Evolutionary conservation across 192 early-diverging fungal species (phyloP).

Genomic region (Linderina pennispora): DNA sequence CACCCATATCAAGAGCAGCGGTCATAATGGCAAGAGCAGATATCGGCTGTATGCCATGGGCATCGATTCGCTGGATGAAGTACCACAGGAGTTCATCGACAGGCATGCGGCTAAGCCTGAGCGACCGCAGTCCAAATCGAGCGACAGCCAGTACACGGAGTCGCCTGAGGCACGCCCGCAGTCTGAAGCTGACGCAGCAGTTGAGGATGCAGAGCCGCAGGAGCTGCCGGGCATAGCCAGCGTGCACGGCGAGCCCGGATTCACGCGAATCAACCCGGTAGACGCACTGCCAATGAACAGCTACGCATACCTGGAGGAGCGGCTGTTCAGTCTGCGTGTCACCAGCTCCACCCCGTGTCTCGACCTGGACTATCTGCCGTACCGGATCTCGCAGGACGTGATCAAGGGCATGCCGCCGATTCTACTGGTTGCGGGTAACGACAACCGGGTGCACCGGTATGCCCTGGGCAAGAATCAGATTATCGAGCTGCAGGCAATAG

Average conservation of each 20-base stretch:
- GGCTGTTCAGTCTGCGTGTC: constrained; percentile 23
- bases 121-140: background rate
- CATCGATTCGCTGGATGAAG: constrained; percentile 23
- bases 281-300: constrained; percentile 19
- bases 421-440: constrained; percentile 39
- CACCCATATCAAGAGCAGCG: constrained; percentile 36
- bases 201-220: background rate
- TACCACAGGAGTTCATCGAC: constrained; percentile 25
- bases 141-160: background rate
- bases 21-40: no score
- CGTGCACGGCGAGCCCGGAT: background rate
- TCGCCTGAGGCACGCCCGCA: background rate
- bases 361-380: constrained; percentile 40
- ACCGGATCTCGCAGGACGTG: constrained; percentile 45
- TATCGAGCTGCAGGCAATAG: constrained; percentile 35
- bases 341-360: constrained; percentile 6
- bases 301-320: constrained; percentile 44
- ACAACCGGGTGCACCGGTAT: constrained; percentile 38
- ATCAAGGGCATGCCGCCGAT: constrained; percentile 27
- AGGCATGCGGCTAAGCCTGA: constrained; percentile 10
- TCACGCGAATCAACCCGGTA: background rate
- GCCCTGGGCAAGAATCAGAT: constrained; percentile 35
- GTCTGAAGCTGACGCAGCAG: background rate
- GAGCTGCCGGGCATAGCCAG: no score
- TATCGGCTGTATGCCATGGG: constrained; percentile 41